Base-by-base conservation (phyloP, 2,329 filamentous ascomycete genomes). In the Zarea fungicola region DNA sequence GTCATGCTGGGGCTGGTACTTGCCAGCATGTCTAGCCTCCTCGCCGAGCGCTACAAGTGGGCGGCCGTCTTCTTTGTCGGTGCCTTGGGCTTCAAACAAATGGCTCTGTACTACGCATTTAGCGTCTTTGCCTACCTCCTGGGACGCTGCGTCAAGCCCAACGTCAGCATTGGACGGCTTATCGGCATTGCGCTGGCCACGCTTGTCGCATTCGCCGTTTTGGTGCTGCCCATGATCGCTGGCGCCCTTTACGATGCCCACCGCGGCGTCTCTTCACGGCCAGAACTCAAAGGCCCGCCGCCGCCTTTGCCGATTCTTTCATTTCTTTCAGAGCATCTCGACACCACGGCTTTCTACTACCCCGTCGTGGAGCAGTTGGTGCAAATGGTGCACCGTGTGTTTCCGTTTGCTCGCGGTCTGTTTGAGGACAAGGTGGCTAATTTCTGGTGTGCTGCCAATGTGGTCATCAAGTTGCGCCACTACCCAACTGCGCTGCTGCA, bases 391-490 rank as follows among this genome's bases (percentile, higher is more conserved):
- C 89, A 96, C 64, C 85, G 93, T n/a, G 80, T 97, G 50, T 97
- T 99, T 60, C 93, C 95, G 1, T 96, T 99, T 62, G 83, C 91
- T 1, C 83, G 93, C n/a, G 93, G 93, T 4, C 72, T 99, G 6
- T 99, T 97, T 60, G 95, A 99, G 69, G 93, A 97, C 72, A 99
- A 99, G 68, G 95, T 99, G 18, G 93, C 93, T 61, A 99, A 99
- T 64, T 86, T 96, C 60, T 99, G 93, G 93, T 99, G 93, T 64
- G 85, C 90, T 5, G 76, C 92, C 49, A 95, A 97, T 63, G 85
- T 93, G 1, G 76, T 95, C 48, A 76, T 96, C 70, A 99, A 99
- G 69, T 80, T 99, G 31, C 80, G 87, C 54, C 72, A 80, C 16
- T 93, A 89, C 56, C 82, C 88, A 1, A 67, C 81, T 3, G 75